Base-by-base conservation (phyloP, 2,329 filamentous ascomycete genomes). In the Plenodomus biglobosus region DNA sequence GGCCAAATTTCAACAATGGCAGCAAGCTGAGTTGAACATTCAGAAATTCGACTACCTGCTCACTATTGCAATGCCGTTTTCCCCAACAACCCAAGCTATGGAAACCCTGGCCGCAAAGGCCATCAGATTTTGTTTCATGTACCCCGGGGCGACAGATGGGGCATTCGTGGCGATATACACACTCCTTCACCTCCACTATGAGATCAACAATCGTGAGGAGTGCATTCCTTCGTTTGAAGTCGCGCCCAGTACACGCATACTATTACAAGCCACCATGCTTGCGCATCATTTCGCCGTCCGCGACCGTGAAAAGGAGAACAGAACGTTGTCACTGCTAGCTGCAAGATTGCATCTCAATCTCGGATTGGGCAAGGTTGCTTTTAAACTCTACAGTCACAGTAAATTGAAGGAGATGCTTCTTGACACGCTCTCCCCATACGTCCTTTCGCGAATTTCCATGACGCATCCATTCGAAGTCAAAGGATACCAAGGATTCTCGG, bases 331-430 rank as follows among this genome's bases (percentile, higher is more conserved):
- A 36, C 44, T 72, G n/a, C 53, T 71, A n/a, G 64, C 68, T 8
- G 59, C 65, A 20, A 65, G 65, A 13, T 20, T 70, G 5, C 67
- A 71, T 44, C 46, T 68, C 10, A 59, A 61, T 16, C 56, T 69
- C 13, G 69, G 69, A 11, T 51, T 71, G 1, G 64, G 61, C 17
- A 64, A 58, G 19, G 50, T 61, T 27, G 66, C 67, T 15, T 68
- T 69, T 39, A 53, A 62, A 10, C 52, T 66, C 16, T 71, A 63
- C 43, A 46, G 43, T 15, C 45, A 62, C 30, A 58, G 56, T 2
- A 62, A 60, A 32, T 58, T 64, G 24, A 72, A 72, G 44, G 67
- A 71, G 38, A 69, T 72, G 58, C 55, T 72, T 3, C 40, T 67
- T 10, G 66, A 71, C 36, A 70, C 62, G 3, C 20, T 68, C 13